Conservation (phyloP, 495 filamentous ascomycete genomes). For the Aspergillus egyptiacus region DNA sequence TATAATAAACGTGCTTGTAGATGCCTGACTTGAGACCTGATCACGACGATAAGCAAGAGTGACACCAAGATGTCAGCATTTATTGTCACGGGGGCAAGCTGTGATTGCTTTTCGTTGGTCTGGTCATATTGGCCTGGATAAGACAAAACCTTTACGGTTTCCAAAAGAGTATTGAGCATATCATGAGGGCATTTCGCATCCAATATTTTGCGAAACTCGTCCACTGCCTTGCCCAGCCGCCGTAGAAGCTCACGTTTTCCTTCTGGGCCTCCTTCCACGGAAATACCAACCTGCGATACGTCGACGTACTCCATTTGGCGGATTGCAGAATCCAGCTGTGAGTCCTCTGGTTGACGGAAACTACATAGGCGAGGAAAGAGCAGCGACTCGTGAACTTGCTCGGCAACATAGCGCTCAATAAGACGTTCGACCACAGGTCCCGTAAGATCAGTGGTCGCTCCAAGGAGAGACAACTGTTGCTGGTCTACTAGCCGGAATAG, state of each 20-base stretch:
- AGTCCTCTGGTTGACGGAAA: conserved; percentile 73
- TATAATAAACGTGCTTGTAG: conserved; percentile 83
- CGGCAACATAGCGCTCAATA: conserved; percentile 91
- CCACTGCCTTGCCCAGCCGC: conserved; percentile 69
- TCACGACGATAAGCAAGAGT: conserved; percentile 84
- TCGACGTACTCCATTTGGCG: conserved; percentile 90
- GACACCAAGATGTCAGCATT: conserved; percentile 96
- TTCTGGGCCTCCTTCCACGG: conserved; percentile 62
- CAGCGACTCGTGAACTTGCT: conserved; percentile 83
- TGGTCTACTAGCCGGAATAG: conserved; percentile 94
- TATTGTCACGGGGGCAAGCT: conserved; percentile 67
- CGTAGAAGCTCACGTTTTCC: conserved; percentile 68
- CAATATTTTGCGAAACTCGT: conserved; percentile 82
- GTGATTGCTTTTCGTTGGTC: conserved; percentile 53
- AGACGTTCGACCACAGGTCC: conserved; percentile 86
- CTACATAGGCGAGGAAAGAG: conserved; percentile 78
- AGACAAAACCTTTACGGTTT: conserved; percentile 82
- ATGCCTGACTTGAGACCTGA: conserved; percentile 82
- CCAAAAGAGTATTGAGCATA: conserved; percentile 83
- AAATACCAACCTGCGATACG: conserved; percentile 87
- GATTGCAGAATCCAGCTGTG: conserved; percentile 86
- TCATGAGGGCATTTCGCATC: conserved; percentile 84
- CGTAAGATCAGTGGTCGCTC: conserved; percentile 88
- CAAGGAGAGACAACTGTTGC: conserved; percentile 85
- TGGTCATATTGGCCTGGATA: conserved; percentile 36